Base-by-base conservation (phyloP, 2,329 filamentous ascomycete species). In the Talaromyces pinophilus region DNA sequence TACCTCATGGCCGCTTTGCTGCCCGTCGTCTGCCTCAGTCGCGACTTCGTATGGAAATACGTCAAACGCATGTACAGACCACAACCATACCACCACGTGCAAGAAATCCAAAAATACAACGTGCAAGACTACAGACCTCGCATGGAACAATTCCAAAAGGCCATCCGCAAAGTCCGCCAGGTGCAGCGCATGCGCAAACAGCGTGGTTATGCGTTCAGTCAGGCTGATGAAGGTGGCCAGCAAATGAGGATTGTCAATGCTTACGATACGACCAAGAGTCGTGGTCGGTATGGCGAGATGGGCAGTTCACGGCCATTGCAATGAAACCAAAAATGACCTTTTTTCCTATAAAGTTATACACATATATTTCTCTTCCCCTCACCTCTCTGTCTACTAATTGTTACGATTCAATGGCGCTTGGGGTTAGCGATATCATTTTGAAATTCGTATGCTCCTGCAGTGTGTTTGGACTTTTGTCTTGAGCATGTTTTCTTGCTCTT, bases 141-240 rank as follows among this genome's bases (percentile, higher is more conserved):
- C 75, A 99, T 99, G 95, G 95, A 99, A 76, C 95, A 99, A 81
- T 99, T 99, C 84, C 95, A 99, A 82, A 99, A 99, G 81, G 95
- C 95, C 25, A 98, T 99, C 75, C 91, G 95, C 74, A 99, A 99
- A 82, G 95, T 99, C 63, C 88, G 95, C 62, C 95, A 99, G 80
- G 95, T 98, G 48, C 95, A 98, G 82, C 91, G 95, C 70, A 99
- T 98, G 95, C 92, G 95, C 77, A 99, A 99, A 82, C 95, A 99
- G 82, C 91, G 95, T 75, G 95, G 95, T 40, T 99, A 99, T 76
- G 95, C 95, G 69, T 99, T 99, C 81, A 97, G 92, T 72, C 93
- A 97, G 80, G 96, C 94, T 67, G 95, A 99, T 77, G 95, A 99
- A 80, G 92, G 90, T 73, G 80, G 79, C 35, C 66, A 67, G 48